Conservation (phyloP, 2,329 filamentous ascomycete genomes). For the Colletotrichum noveboracense region DNA sequence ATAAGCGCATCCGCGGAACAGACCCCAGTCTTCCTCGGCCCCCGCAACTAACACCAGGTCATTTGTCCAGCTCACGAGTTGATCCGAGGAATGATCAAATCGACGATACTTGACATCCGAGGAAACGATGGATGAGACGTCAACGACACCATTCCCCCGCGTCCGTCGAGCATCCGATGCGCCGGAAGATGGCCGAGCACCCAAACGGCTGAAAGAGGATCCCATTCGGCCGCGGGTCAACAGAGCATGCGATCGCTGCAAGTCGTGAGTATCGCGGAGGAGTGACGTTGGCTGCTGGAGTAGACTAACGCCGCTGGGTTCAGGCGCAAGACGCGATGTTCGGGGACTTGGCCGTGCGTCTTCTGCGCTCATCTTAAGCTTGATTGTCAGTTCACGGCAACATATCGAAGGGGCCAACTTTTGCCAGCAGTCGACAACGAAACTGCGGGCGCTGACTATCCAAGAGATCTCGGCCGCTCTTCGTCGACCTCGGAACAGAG, state of each 20-base stretch:
- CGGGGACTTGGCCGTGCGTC: conserved; percentile 27
- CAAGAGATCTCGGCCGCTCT: neutral
- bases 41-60: neutral
- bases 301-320: neutral
- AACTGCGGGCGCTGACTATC: neutral
- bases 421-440: conserved; percentile 28
- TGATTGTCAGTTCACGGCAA: conserved; percentile 27
- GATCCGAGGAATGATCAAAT: neutral
- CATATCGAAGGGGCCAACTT: conserved; percentile 25
- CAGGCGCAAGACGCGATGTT: conserved; percentile 30
- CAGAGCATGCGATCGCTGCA: conserved; percentile 30
- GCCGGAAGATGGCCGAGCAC: neutral
- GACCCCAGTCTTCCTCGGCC: neutral
- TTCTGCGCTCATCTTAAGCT: conserved; percentile 26
- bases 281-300: fast-evolving
- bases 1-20: neutral
- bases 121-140: neutral
- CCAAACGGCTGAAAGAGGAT: neutral
- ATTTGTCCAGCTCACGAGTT: neutral
- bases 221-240: neutral
- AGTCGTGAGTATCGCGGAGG: conserved; percentile 17
- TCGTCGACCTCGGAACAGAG: neutral
- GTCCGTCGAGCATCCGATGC: neutral
- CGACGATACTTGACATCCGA: neutral
- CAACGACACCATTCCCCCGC: neutral